Conservation (phyloP, 192 early-diverging fungal species). For the Podila clonocystis region DNA sequence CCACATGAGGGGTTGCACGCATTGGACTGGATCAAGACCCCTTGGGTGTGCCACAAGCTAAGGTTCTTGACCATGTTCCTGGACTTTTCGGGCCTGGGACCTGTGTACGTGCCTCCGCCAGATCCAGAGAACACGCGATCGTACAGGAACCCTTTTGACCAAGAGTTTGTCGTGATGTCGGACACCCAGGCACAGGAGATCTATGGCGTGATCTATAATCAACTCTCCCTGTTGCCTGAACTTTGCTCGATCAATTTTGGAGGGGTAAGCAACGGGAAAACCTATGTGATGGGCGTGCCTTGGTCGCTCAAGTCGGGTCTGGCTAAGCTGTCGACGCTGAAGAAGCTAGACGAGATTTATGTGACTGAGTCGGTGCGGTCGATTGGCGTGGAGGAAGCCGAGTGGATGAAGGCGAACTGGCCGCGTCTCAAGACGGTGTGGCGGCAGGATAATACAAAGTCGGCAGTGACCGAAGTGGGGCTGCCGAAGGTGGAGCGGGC, state of each 20-base stretch:
- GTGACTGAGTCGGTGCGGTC: background rate
- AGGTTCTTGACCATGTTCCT: background rate
- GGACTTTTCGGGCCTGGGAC: background rate
- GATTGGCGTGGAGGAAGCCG: background rate
- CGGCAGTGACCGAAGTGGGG: background rate
- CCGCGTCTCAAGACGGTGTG: background rate
- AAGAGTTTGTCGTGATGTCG: background rate
- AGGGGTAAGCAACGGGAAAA: background rate
- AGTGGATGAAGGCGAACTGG: background rate
- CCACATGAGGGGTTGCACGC: background rate
- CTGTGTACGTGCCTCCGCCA: too few relatives aligned
- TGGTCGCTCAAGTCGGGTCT: background rate
- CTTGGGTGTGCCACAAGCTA: constrained; percentile 3
- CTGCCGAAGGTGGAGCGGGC: background rate
- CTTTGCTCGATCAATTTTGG: background rate
- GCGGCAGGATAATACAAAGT: background rate
- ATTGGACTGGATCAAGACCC: background rate
- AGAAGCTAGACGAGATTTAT: constrained; percentile 1
- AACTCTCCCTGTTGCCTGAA: background rate
- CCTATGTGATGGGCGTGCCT: background rate
- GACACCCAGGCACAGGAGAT: constrained; percentile 1
- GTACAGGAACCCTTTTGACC: background rate
- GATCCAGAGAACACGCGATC: too few relatives aligned
- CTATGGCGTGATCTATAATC: constrained; percentile 5
- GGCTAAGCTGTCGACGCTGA: background rate